phyloP scores from a whole-genome alignment of 1,139 yeast species.

The Taiozyma onychis region DNA sequence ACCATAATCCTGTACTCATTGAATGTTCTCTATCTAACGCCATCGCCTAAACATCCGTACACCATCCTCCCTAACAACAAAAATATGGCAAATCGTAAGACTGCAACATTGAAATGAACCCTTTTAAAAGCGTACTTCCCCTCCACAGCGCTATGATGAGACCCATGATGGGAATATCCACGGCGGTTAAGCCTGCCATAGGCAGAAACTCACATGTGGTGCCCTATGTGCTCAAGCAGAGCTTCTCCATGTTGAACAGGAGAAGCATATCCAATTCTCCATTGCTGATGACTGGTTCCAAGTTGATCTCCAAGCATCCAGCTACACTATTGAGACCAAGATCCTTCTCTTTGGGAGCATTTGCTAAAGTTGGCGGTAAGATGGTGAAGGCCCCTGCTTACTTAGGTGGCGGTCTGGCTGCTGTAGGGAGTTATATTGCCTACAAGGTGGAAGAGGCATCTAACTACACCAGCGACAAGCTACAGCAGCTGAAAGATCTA shows the following conservation, averaged over 20 bases:
- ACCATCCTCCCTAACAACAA: not conserved
- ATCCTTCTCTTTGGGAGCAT: slow-evolving; percentile 26
- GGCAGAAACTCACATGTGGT: not conserved
- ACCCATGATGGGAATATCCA: not conserved
- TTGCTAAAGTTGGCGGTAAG: slow-evolving; percentile 52
- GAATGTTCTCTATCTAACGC: not conserved
- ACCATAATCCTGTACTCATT: not conserved
- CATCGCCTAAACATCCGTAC: not conserved
- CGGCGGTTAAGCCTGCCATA: not conserved
- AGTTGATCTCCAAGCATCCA: not conserved
- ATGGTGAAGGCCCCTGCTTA: slow-evolving; percentile 67
- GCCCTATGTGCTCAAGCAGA: not conserved
- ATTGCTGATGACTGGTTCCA: not conserved
- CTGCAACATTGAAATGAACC: not conserved
- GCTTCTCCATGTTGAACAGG: not conserved
- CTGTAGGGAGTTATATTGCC: slow-evolving; percentile 89
- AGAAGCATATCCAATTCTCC: not conserved
- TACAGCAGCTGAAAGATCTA: slow-evolving; percentile 55
- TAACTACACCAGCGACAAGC: slow-evolving; percentile 58
- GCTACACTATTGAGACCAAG: slow-evolving; percentile 3
- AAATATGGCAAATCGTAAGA: not conserved
- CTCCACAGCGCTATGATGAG: not conserved
- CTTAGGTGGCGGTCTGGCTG: slow-evolving; percentile 86
- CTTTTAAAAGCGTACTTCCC: not conserved
- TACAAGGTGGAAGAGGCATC: slow-evolving; percentile 90